A percentile compares a stretch with the other conserved stretches of the same genome.
Conservation (phyloP, 768 basidiomycete species). For the Hortiboletus campestris region DNA sequence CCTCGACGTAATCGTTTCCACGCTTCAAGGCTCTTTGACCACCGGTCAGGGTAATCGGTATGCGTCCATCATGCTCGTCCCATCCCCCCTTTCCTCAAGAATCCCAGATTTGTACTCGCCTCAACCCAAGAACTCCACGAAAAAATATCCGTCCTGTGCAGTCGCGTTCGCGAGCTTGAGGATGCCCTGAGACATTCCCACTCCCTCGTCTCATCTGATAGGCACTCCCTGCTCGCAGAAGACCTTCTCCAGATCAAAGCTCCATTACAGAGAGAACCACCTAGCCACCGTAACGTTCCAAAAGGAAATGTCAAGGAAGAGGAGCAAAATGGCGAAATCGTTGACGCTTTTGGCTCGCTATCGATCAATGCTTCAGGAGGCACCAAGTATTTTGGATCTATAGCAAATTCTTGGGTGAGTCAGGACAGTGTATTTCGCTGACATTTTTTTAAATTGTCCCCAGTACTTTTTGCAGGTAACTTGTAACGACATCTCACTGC, state of each 20-base stretch:
- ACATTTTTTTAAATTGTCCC: slow-evolving; percentile 11
- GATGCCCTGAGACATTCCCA: slow-evolving; percentile 66
- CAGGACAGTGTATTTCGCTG: background rate
- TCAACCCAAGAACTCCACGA: slow-evolving; percentile 81
- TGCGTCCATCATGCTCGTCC: slow-evolving; percentile 7
- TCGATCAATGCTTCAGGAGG: slow-evolving; percentile 69
- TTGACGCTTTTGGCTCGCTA: slow-evolving; percentile 80
- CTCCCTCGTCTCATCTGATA: slow-evolving; percentile 52
- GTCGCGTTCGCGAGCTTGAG: slow-evolving; percentile 74
- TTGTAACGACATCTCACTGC: background rate
- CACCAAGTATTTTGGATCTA: slow-evolving; percentile 74
- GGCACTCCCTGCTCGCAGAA: slow-evolving; percentile 66
- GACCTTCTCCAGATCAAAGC: slow-evolving; percentile 76
- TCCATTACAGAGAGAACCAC: slow-evolving; percentile 68
- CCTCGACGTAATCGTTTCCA: slow-evolving; percentile 19
- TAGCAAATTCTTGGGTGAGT: slow-evolving; percentile 71
- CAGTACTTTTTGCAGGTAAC: slow-evolving; percentile 75
- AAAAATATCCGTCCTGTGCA: slow-evolving; percentile 72
- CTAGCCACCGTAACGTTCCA: slow-evolving; percentile 38
- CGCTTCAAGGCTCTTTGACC: slow-evolving; percentile 62
- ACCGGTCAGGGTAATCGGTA: slow-evolving; percentile 83
- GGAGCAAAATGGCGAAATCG: slow-evolving; percentile 61
- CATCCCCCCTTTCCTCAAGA: background rate
- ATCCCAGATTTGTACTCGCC: slow-evolving; percentile 67
- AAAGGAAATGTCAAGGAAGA: slow-evolving; percentile 53